These are phyloP conservation scores for Candida palmyrensis DNA, from an alignment of 805 yeast species.

Conservation along the genomic window DNA sequence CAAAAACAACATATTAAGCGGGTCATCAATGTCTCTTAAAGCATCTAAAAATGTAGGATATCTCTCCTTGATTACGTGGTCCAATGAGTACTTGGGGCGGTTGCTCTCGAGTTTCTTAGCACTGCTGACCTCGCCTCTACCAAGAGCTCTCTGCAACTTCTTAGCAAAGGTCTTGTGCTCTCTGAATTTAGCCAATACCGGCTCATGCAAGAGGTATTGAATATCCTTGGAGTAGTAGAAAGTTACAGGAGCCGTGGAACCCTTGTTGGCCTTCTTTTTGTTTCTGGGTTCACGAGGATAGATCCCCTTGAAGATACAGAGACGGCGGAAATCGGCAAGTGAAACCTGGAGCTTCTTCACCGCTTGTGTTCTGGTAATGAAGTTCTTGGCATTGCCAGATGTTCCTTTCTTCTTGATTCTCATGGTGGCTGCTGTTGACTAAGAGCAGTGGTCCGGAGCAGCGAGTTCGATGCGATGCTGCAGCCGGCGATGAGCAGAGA, in stretches of 20 bases:
- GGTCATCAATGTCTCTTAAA: conserved; percentile 89
- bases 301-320: conserved; percentile 96
- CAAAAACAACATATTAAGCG: conserved; percentile 88
- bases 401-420: conserved; percentile 75
- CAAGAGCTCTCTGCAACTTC: conserved; percentile 83
- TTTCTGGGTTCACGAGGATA: conserved; percentile 95
- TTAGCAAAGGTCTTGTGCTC: conserved; percentile 93
- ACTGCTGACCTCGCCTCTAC: conserved; percentile 84
- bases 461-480: no score
- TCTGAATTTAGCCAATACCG: conserved; percentile 83
- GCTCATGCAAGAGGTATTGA: conserved; percentile 92
- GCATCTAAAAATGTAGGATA: conserved; percentile 94
- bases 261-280: conserved; percentile 95
- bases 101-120: conserved; percentile 81
- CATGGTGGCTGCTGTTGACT: neutral
- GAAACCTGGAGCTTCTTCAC: conserved; percentile 87
- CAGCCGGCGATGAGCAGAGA: conserved; percentile 3
- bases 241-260: conserved; percentile 94
- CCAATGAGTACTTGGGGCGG: conserved; percentile 81
- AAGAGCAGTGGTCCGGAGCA: no score
- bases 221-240: conserved; percentile 93
- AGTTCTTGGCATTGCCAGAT: conserved; percentile 86
- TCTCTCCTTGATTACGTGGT: conserved; percentile 88
- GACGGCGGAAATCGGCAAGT: conserved; percentile 91
- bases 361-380: conserved; percentile 92